These are phyloP conservation scores for Phaseolus coccineus DNA, from an alignment of 331 rosid species.

Conservation along the genomic window DNA sequence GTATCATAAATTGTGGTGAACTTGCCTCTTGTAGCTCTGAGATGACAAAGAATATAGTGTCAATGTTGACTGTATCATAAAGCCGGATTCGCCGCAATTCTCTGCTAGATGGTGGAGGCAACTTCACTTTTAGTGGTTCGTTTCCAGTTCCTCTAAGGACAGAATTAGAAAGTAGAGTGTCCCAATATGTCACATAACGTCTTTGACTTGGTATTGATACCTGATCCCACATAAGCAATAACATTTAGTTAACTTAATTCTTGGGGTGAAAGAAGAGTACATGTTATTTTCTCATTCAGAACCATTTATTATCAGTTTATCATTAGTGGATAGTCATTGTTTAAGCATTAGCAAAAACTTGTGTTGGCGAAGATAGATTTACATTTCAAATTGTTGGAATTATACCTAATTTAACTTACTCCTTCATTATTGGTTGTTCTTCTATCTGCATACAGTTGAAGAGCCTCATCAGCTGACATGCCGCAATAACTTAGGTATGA, in stretches of 20 bases:
- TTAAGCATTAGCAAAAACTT: conserved; percentile 17
- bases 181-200: conserved; percentile 86
- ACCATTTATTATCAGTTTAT: background rate
- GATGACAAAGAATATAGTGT: conserved; percentile 74
- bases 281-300: background rate
- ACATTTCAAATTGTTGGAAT: conserved; percentile 49
- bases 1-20: conserved; percentile 20
- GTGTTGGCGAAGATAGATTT: conserved; percentile 34
- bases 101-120: conserved; percentile 75
- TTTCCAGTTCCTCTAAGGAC: conserved; percentile 48
- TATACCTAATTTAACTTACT: conserved; percentile 79
- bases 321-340: conserved; percentile 3
- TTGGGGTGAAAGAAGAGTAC: background rate
- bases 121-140: conserved; percentile 57
- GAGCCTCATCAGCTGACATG: conserved; percentile 87
- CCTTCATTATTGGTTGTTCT: conserved; percentile 95
- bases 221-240: conserved; percentile 54
- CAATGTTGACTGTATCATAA: conserved; percentile 76
- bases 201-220: conserved; percentile 99
- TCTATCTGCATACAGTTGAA: conserved; percentile 84
- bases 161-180: conserved; percentile 55
- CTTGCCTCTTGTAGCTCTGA: conserved; percentile 78
- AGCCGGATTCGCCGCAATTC: conserved; percentile 81
- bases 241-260: conserved; percentile 21
- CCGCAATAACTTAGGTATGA: conserved; percentile 81